Base-by-base conservation (phyloP, 108 stramenopile genomes). In the Fragilaria radians region DNA sequence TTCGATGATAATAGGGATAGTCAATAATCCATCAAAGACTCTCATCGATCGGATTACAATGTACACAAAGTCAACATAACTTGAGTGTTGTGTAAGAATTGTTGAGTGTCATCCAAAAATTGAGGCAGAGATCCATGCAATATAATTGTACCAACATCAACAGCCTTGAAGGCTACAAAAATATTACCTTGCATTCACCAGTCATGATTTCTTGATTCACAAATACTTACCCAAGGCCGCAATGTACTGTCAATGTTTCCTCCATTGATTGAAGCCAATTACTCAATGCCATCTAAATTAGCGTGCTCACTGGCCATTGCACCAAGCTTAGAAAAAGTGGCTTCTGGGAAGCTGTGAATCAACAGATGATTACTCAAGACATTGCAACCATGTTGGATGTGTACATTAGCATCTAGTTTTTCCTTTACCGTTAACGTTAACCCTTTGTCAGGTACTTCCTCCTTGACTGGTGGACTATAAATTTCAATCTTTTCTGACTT, bases 401-500 rank as follows among this genome's bases (percentile, higher is more conserved):
- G 98, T 66, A 96, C 96, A 29, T 96, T 76, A 59, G 94, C 94
- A 80, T 99, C 98, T 57, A 76, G 79, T 50, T 90, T 76, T 98
- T 98, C 98, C 74, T 98, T 97, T 21, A 87, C 77, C 72, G 95
- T 97, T 64, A 98, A 97, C 1, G 97, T 98, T 60, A 92, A 83
- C 77, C 98, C 99, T 73, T 98, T 99, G 61, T 95, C 97, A 11
- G 99, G 96, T 49, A 99, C 98, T 72, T 97, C 96, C 2, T 98
- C 97, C 50, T 92, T 80, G 26, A 99, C 99, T 23, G 94, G 84
- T 48, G 91, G 89, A n/a, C 99, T 97, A 67, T 98, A 99, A 54
- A 99, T 99, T 71, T 99, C 98, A 76, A 99, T 98, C 73, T 99
- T 99, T 65, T 99, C 99, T 3, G 99, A 72, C 2, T 97, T 99